Evolutionary conservation across 495 filamentous ascomycete species (phyloP).

Genomic region (Penicillium bovifimosum): DNA sequence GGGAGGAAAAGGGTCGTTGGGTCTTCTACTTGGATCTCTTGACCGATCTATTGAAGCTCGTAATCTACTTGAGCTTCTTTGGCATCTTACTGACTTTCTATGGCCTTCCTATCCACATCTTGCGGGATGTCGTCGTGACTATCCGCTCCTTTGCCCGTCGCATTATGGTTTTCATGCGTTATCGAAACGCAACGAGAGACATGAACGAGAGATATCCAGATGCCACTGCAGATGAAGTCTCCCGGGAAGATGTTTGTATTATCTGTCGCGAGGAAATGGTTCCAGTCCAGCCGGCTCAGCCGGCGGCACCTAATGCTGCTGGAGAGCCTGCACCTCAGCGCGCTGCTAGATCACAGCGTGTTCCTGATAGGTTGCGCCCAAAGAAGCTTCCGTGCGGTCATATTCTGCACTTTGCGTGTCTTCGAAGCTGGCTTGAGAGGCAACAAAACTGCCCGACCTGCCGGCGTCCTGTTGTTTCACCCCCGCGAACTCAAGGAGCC

Average conservation of each 20-base stretch:
- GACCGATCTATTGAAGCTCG: slow-evolving; percentile 86
- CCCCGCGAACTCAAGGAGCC: slow-evolving; percentile 26
- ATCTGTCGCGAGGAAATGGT: slow-evolving; percentile 97
- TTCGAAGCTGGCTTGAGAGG: slow-evolving; percentile 95
- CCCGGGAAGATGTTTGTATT: slow-evolving; percentile 87
- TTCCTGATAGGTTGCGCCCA: slow-evolving; percentile 76
- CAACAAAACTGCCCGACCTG: slow-evolving; percentile 98
- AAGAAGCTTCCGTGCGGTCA: slow-evolving; percentile 97
- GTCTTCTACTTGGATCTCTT: slow-evolving; percentile 82
- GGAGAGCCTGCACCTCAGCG: slow-evolving; percentile 28
- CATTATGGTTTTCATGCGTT: slow-evolving; percentile 79
- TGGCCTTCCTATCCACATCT: slow-evolving; percentile 91
- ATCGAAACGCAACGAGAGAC: slow-evolving; percentile 80
- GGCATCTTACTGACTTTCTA: slow-evolving; percentile 88
- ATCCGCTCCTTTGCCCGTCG: slow-evolving; percentile 84
- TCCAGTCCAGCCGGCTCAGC: slow-evolving; percentile 51
- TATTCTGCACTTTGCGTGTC: slow-evolving; percentile 87
- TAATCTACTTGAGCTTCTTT: slow-evolving; percentile 88
- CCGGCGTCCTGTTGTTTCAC: slow-evolving; percentile 62
- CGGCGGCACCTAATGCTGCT: slow-evolving; percentile 25
- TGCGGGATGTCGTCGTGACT: slow-evolving; percentile 91
- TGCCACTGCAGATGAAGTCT: slow-evolving; percentile 80
- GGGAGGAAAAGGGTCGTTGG: slow-evolving; percentile 95
- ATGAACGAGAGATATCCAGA: slow-evolving; percentile 93
- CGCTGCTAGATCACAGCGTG: slow-evolving; percentile 13